Evolutionary conservation across 768 basidiomycete species (phyloP).

Genomic region (Candolleomyces eurysporus): DNA sequence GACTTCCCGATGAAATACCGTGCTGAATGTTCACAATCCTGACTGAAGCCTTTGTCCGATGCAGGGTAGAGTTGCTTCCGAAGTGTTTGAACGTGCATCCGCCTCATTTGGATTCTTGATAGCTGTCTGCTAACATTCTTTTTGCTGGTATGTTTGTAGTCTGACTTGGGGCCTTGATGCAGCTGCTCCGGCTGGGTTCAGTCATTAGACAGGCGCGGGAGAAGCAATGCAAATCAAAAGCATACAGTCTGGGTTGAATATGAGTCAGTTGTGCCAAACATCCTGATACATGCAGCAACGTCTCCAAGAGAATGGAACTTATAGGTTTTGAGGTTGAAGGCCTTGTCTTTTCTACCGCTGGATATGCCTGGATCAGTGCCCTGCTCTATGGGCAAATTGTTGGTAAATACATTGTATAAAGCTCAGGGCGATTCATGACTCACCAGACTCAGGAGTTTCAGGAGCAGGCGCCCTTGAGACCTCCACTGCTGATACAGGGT

Average conservation of each 20-base stretch:
- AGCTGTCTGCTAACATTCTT: not conserved
- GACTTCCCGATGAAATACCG: slow-evolving; percentile 1
- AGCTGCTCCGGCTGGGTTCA: not conserved
- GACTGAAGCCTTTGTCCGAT: not conserved
- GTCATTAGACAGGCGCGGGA: not conserved
- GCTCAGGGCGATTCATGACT: too few relatives aligned
- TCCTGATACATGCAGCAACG: not conserved
- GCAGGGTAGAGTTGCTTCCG: not conserved
- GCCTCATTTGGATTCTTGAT: not conserved
- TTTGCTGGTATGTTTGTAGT: not conserved
- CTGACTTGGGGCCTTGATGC: not conserved
- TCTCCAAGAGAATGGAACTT: slow-evolving; percentile 8
- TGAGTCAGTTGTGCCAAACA: slow-evolving; percentile 7
- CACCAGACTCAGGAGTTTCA: too few relatives aligned
- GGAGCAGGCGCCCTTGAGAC: too few relatives aligned
- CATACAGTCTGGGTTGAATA: slow-evolving; percentile 27
- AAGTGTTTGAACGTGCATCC: not conserved
- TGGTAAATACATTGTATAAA: not conserved
- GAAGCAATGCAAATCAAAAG: not conserved
- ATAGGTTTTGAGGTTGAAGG: slow-evolving; percentile 4
- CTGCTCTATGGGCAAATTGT: not conserved
- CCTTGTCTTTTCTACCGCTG: slow-evolving; percentile 11
- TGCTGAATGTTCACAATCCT: not conserved
- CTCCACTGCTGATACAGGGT: too few relatives aligned
- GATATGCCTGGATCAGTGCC: not conserved